A percentile compares a stretch with the other conserved stretches of the same genome.
These are phyloP conservation scores for Apostasia shenzhenica DNA, from an alignment of 106 monocot species.

Conservation along the genomic window DNA sequence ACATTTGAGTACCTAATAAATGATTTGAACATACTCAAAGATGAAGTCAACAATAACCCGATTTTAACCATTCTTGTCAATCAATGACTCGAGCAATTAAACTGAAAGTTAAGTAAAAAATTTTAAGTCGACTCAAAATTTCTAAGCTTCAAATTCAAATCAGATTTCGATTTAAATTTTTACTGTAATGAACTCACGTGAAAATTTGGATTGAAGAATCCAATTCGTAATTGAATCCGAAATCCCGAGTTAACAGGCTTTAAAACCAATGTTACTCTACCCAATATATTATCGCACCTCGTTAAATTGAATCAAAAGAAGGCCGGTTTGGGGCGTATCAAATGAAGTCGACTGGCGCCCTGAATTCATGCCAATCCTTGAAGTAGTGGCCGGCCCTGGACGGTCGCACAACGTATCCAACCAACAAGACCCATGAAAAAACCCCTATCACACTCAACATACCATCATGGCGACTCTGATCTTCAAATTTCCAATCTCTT, in stretches of 20 bases:
- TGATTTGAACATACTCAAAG: no score
- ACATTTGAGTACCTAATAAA: no score
- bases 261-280: no score
- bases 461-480: slow-evolving; percentile 18
- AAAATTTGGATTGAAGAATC: neutral
- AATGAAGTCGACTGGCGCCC: slow-evolving; percentile 52
- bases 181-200: neutral
- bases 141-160: neutral
- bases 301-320: no score
- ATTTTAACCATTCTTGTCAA: neutral
- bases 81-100: neutral
- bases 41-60: neutral
- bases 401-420: slow-evolving; percentile 49
- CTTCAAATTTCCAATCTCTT: no score
- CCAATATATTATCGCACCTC: slow-evolving; percentile 14
- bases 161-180: no score
- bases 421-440: slow-evolving; percentile 21
- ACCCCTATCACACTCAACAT: slow-evolving; percentile 34
- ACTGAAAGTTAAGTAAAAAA: neutral
- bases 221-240: no score
- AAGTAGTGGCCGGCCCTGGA: slow-evolving; percentile 34
- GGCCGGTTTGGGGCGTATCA: slow-evolving; percentile 38
- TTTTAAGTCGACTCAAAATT: neutral
- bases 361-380: slow-evolving; percentile 29
- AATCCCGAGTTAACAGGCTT: no score